These are phyloP conservation scores for Populus hybrid DNA, from an alignment of 441 rosid genomes.

Conservation along the genomic window DNA sequence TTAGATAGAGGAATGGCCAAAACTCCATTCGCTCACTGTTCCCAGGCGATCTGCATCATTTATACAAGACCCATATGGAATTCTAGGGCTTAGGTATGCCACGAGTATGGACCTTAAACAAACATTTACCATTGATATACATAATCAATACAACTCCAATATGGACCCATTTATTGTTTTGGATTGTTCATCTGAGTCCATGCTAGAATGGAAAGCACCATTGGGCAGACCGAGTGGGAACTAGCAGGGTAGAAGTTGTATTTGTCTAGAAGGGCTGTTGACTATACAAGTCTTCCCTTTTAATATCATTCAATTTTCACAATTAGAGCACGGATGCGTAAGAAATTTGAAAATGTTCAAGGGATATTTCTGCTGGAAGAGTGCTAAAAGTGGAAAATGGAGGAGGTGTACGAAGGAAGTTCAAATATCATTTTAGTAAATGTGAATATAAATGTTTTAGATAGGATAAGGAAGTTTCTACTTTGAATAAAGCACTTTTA, in stretches of 20 bases:
- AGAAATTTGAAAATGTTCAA: background rate
- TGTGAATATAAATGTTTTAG: background rate
- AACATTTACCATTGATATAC: background rate
- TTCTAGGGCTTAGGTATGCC: background rate
- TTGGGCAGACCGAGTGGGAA: background rate
- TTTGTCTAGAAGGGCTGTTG: background rate
- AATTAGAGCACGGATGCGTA: background rate
- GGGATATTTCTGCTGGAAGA: background rate
- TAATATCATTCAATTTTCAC: background rate
- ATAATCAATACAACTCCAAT: background rate
- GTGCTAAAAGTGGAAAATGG: background rate
- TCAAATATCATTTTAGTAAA: background rate
- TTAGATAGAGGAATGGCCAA: background rate
- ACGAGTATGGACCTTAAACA: background rate
- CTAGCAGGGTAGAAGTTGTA: slow-evolving; percentile 1
- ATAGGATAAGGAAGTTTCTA: background rate
- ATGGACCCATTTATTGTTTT: background rate
- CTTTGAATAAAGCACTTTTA: background rate
- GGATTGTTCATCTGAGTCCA: background rate
- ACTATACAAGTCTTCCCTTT: background rate
- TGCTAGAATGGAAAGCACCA: background rate
- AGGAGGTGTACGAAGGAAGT: background rate
- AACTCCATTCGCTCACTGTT: background rate
- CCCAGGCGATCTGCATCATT: background rate
- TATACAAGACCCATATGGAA: background rate